These are phyloP conservation scores for Cordyceps militaris DNA, from an alignment of 2,329 filamentous ascomycete genomes.

Conservation along the genomic window DNA sequence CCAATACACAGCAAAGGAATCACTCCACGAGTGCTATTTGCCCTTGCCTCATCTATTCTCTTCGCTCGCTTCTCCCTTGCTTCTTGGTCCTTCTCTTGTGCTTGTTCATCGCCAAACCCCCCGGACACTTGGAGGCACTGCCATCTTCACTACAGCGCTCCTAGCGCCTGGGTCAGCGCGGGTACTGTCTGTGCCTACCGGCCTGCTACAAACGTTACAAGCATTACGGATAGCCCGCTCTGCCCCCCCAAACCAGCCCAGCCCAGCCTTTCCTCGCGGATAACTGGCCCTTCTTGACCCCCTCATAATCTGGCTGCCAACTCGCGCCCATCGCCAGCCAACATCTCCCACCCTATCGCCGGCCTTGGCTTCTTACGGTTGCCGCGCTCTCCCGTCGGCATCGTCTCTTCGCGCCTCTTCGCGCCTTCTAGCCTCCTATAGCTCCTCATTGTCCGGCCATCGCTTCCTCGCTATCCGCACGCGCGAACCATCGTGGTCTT, in stretches of 20 bases:
- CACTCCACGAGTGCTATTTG: not conserved
- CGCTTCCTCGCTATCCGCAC: slow-evolving; percentile 7
- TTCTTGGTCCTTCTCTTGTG: not conserved
- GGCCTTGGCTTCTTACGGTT: not conserved
- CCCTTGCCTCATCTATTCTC: not conserved
- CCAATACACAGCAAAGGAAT: not conserved
- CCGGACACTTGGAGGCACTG: not conserved
- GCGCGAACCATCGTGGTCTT: slow-evolving; percentile 7
- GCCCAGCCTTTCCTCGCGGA: slow-evolving; percentile 6
- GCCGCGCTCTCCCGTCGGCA: slow-evolving; percentile 5
- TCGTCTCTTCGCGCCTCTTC: not conserved
- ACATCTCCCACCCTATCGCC: slow-evolving; percentile 6
- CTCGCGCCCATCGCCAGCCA: slow-evolving; percentile 10
- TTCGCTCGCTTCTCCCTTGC: not conserved
- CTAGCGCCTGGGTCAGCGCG: not conserved
- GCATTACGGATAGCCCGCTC: not conserved
- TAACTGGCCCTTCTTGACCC: slow-evolving; percentile 2
- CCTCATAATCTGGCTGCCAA: slow-evolving; percentile 11
- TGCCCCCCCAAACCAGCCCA: not conserved
- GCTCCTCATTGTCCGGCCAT: not conserved
- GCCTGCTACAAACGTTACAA: not conserved
- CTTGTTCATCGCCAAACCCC: not conserved
- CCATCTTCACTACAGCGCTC: not conserved
- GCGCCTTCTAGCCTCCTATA: not conserved
- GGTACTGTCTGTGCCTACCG: not conserved